Base-by-base conservation (phyloP, 2,329 filamentous ascomycete species). In the Epicoccum sorghinum region DNA sequence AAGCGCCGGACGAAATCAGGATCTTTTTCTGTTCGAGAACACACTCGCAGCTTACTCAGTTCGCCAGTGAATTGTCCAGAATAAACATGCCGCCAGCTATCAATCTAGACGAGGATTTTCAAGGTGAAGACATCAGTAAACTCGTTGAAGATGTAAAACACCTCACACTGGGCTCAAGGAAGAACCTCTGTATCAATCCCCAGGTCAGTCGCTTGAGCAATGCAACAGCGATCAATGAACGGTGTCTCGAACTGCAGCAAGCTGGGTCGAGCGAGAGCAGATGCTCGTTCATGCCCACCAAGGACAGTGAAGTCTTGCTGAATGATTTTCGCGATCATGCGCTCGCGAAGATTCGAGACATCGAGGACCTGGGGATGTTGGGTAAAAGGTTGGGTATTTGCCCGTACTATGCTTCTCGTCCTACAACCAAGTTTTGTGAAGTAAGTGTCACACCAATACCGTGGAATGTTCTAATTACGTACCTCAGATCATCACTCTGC, bases 1-100 rank as follows among this genome's bases (percentile, higher is more conserved):
- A 84, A 33, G 73, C 82, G 7, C 80, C 84, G 10, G 85, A 91
- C 49, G 86, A 89, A 60, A 79, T 89, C 45, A 96, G 93, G 80
- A 90, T 97, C 46, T 96, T 90, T 74, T 96, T 93, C 76, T 95
- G 92, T 51, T 97, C 93, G 7, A 85, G 93, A 69, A 97, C 93
- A 1, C 93, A 97, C 73, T 97, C 93, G 3, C 93, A 97, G 68
- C 77, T 97, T 12, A 89, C 89, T 1, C 93, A 97, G 69, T 96
- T 97, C 73, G 87, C 93, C 14, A 83, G 86, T 37, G 93, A 97
- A 72, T 77, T 97, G 44, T 85, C 88, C 1, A 86, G 91, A 25
- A 90, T 96, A n/a, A 77, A 78, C 0, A 86, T 96, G 55, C 90
- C 92, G 4, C 82, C 90, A 0, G 90, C 89, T 2, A 74, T 95